Evolutionary conservation across 2,329 filamentous ascomycete genomes (phyloP).

Genomic region (Cordyceps cicadae): DNA sequence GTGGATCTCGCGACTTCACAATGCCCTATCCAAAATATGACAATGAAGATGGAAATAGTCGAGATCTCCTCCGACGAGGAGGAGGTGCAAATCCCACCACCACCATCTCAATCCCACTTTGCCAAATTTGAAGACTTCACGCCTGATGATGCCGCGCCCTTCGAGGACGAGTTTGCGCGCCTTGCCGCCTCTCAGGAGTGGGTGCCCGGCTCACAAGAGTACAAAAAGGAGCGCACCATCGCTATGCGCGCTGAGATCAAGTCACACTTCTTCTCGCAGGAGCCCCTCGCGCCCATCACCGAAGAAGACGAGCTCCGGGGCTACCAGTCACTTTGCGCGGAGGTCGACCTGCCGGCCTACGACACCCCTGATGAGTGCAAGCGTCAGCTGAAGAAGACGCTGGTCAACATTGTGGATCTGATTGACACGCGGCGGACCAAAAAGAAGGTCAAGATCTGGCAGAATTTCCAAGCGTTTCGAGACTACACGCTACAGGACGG

Average conservation of each 20-base stretch:
- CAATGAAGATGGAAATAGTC: background rate
- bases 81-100: slow-evolving; percentile 8
- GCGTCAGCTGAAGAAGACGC: slow-evolving; percentile 17
- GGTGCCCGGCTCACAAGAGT: slow-evolving; percentile 21
- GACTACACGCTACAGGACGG: slow-evolving; percentile 19
- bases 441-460: slow-evolving; percentile 20
- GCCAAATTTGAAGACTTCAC: slow-evolving; percentile 22
- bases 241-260: slow-evolving; percentile 22
- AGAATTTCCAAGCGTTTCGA: slow-evolving; percentile 20
- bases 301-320: slow-evolving; percentile 16
- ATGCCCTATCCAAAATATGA: too few species aligned
- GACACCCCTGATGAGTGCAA: slow-evolving; percentile 18
- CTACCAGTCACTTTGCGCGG: slow-evolving; percentile 21
- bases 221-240: slow-evolving; percentile 23
- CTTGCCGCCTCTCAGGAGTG: slow-evolving; percentile 25
- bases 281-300: background rate
- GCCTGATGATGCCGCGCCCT: slow-evolving; percentile 21
- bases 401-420: slow-evolving; percentile 25
- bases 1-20: background rate
- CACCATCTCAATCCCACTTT: slow-evolving; percentile 25
- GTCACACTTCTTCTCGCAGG: slow-evolving; percentile 22
- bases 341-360: slow-evolving; percentile 19
- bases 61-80: background rate
- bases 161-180: slow-evolving; percentile 24
- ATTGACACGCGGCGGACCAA: slow-evolving; percentile 22